Evolutionary conservation across 441 rosid species (phyloP).

Genomic region (Mallotus japonicus): DNA sequence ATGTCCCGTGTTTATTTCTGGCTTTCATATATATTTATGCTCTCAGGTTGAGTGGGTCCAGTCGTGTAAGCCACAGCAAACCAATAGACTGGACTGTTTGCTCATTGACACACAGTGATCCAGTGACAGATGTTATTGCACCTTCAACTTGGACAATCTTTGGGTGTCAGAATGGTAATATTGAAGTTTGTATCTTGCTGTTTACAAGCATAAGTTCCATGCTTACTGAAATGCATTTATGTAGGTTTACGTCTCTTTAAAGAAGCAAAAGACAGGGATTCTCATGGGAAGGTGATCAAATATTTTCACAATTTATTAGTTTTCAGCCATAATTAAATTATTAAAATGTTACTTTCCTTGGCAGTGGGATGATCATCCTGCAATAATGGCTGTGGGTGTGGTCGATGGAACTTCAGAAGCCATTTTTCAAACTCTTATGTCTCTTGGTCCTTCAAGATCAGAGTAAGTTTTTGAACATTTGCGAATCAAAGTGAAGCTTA

Average conservation of each 20-base stretch:
- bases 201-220: conserved; percentile 18
- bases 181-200: conserved; percentile 10
- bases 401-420: conserved; percentile 95
- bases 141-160: conserved; percentile 97
- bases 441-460: conserved; percentile 96
- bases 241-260: conserved; percentile 90
- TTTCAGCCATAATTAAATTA: conserved; percentile 6
- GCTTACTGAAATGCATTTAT: conserved; percentile 24
- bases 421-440: conserved; percentile 89
- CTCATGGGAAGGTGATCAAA: conserved; percentile 62
- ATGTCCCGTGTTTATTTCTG: conserved; percentile 6
- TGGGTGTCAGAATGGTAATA: conserved; percentile 89
- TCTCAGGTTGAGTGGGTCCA: conserved; percentile 66
- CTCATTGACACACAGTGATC: conserved; percentile 54
- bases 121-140: conserved; percentile 82
- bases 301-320: conserved; percentile 18
- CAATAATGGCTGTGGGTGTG: conserved; percentile 97
- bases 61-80: conserved; percentile 38
- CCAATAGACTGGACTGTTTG: conserved; percentile 79
- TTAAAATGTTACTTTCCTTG: conserved; percentile 19
- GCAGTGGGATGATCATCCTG: conserved; percentile 98
- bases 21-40: conserved; percentile 21
- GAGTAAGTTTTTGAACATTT: conserved; percentile 49
- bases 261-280: conserved; percentile 87
- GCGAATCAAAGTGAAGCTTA: background rate